Base-by-base conservation (phyloP, 805 yeast species). In the Isabelozyma pseudorhagii region DNA sequence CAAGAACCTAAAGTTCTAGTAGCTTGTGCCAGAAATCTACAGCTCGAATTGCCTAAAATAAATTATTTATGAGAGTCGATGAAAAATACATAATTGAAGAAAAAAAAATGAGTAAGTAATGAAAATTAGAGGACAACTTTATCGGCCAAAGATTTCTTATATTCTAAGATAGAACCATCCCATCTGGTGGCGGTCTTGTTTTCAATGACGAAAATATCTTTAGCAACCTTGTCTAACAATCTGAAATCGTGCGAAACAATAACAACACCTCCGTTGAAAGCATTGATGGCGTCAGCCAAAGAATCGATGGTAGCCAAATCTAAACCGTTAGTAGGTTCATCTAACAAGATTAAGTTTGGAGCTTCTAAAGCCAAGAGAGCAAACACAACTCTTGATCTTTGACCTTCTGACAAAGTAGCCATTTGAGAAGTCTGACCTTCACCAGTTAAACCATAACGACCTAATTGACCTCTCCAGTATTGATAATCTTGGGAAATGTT, bases 231-330 rank as follows among this genome's bases (percentile, higher is more conserved):
- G 73, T 93, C 97, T 71, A 94, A 81, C 64, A 94, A 82, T 77
- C 98, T 87, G 93, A 94, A 94, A 78, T 94, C 99, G 82, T 94
- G 99, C 54, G 97, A 91, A 57, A 94, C 99, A 51, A 94, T 97
- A 58, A 91, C 96, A 48, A 93, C 97, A 81, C 99, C 99, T 76
- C 99, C 99, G 67, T 85, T 88, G 81, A 89, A 94, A 31, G 83
- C 87, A 58, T 91, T 85, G 69, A 94, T 93, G 56, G 99, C 99
- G 50, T 87, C 96, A 47, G 97, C 99, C 63, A 94, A 80, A 42
- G 99, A 94, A 75, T 94, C 99, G 68, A 94, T 94, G 46, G 99
- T 92, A 65, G 97, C 91, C 63, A 94, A 93, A 80, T 94, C 99
- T 74, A 94, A 80, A 81, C 98, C 98, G 82, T 94, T 94, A 59